Conservation (phyloP, 1,284 basidiomycete genomes). For the Melampsora americana region DNA sequence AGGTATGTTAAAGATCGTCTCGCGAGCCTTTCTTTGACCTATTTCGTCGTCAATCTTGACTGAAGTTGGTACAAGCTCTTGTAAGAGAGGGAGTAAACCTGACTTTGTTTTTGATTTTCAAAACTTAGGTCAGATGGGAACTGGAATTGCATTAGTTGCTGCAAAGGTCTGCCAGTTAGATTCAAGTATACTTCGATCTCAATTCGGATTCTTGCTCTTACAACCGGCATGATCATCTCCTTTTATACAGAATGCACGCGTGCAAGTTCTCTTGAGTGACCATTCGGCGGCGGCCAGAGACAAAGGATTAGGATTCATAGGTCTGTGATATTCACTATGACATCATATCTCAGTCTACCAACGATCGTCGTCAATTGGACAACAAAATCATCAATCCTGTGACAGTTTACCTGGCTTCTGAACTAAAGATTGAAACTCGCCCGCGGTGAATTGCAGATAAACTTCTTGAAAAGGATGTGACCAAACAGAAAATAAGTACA, state of each 20-base stretch:
- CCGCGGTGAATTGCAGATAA: constrained; percentile 57
- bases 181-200: neutral
- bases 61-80: too few species aligned
- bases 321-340: constrained; percentile 10
- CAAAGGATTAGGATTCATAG: constrained; percentile 22
- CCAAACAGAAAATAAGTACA: constrained; percentile 71
- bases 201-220: neutral
- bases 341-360: neutral
- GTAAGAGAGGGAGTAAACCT: too few species aligned
- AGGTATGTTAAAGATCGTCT: too few species aligned
- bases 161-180: constrained; percentile 60
- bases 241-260: constrained; percentile 20
- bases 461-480: constrained; percentile 80
- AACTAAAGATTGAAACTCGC: neutral
- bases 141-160: constrained; percentile 78
- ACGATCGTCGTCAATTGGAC: neutral
- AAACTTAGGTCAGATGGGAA: constrained; percentile 51
- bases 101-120: too few species aligned
- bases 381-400: neutral
- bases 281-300: constrained; percentile 22
- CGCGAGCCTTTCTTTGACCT: too few species aligned
- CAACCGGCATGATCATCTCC: neutral
- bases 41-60: too few species aligned
- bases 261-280: constrained; percentile 37
- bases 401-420: neutral